Evolutionary conservation across 2,329 filamentous ascomycete genomes (phyloP).

Genomic region (Curvularia lunata): DNA sequence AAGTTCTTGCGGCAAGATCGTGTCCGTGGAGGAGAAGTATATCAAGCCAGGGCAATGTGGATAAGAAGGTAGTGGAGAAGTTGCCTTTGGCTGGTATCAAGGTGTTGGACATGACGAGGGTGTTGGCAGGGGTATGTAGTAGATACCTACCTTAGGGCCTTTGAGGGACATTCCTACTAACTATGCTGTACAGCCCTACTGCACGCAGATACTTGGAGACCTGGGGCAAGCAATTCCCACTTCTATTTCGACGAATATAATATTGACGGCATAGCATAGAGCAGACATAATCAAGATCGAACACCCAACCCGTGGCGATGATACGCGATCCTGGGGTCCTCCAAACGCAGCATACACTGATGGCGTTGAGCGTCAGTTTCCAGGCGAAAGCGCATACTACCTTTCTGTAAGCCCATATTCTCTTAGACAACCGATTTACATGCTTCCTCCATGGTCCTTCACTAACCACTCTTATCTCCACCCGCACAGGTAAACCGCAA

Average conservation of each 20-base stretch:
- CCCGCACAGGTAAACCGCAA: conserved; percentile 82
- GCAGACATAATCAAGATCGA: conserved; percentile 97
- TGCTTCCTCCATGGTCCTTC: not conserved
- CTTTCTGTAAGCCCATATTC: conserved; percentile 66
- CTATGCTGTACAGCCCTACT: conserved; percentile 75
- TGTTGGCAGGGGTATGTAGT: conserved; percentile 66
- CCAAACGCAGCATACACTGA: conserved; percentile 82
- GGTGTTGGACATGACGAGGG: conserved; percentile 94
- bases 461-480: not conserved
- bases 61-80: conserved; percentile 51
- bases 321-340: conserved; percentile 94
- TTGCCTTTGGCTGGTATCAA: conserved; percentile 81
- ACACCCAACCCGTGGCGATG: conserved; percentile 88
- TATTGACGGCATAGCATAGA: conserved; percentile 54
- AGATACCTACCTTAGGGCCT: not conserved
- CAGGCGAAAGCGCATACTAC: conserved; percentile 96
- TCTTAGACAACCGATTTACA: too few species aligned
- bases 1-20: conserved; percentile 8
- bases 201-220: conserved; percentile 94
- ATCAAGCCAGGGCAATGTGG: conserved; percentile 49
- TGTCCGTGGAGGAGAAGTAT: conserved; percentile 40
- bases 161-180: conserved; percentile 20
- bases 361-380: conserved; percentile 64
- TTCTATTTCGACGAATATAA: not conserved
- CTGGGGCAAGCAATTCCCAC: conserved; percentile 69